Percentiles rank a stretch among this genome's conserved stretches.
These are phyloP conservation scores for Entonaema liquescens DNA, from an alignment of 495 filamentous ascomycete genomes.

Conservation along the genomic window DNA sequence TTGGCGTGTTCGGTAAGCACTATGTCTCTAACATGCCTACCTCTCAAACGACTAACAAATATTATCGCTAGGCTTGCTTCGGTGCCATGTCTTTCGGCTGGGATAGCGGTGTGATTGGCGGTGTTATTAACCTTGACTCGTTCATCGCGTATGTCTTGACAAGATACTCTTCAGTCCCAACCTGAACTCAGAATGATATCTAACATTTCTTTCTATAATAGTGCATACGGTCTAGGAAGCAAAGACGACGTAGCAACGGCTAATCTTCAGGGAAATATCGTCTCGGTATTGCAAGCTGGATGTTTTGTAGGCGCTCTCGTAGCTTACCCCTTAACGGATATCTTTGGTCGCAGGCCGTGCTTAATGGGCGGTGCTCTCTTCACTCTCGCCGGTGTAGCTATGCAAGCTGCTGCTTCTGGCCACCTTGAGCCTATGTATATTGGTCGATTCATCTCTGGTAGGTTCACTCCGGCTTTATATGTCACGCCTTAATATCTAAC, in stretches of 20 bases:
- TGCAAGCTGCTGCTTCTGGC: conserved; percentile 53
- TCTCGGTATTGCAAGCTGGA: conserved; percentile 71
- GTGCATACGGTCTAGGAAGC: conserved; percentile 48
- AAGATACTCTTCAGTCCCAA: conserved; percentile 22
- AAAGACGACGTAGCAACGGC: conserved; percentile 41
- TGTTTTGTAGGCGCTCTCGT: conserved; percentile 71
- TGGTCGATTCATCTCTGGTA: conserved; percentile 71
- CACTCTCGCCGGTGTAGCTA: conserved; percentile 51
- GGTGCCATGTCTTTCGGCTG: conserved; percentile 79
- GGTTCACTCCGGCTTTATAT: background rate
- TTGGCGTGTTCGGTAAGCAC: conserved; percentile 70
- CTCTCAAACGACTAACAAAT: conserved; percentile 7
- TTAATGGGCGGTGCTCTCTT: conserved; percentile 51
- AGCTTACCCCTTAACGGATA: conserved; percentile 61
- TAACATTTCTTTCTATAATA: conserved; percentile 44
- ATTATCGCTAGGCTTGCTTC: conserved; percentile 67
- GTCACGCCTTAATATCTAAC: background rate
- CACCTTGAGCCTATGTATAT: conserved; percentile 67
- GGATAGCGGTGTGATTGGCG: conserved; percentile 72
- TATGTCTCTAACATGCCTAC: background rate
- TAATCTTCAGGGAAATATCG: conserved; percentile 60
- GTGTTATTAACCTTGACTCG: conserved; percentile 63
- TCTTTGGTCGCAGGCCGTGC: conserved; percentile 60
- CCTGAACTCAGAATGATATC: conserved; percentile 50
- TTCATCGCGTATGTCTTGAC: conserved; percentile 44